Evolutionary conservation across 805 yeast species (phyloP).

Genomic region (Tetrapisispora namnaoensis): DNA sequence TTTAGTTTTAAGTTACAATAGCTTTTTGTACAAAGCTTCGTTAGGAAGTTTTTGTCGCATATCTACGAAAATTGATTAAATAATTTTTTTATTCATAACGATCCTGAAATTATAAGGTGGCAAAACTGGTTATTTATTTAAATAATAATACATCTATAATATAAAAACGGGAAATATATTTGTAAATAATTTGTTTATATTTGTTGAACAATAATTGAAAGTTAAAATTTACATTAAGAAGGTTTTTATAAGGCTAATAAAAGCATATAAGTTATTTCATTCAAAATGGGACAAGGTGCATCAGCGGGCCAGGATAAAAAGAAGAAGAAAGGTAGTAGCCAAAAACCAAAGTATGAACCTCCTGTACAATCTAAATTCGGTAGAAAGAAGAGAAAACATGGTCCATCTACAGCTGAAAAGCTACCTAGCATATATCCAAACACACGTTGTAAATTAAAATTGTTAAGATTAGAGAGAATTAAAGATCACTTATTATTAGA

Average conservation of each 20-base stretch:
- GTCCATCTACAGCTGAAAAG: conserved; percentile 73
- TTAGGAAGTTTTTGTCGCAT: too few relatives aligned
- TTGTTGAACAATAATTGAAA: too few relatives aligned
- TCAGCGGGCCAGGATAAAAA: conserved; percentile 29
- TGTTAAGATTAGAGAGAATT: conserved; percentile 88
- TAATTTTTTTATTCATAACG: background rate
- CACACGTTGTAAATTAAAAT: conserved; percentile 85
- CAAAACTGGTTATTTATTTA: background rate
- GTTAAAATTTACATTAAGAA: too few relatives aligned
- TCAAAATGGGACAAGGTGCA: conserved; percentile 30
- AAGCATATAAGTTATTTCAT: background rate
- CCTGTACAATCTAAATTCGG: conserved; percentile 94
- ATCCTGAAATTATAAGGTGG: background rate
- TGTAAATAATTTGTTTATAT: too few relatives aligned
- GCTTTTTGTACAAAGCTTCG: background rate
- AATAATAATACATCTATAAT: background rate
- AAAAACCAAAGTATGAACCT: conserved; percentile 96
- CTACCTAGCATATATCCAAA: conserved; percentile 84
- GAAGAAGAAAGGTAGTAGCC: conserved; percentile 58
- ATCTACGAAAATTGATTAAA: background rate
- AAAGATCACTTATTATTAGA: conserved; percentile 91
- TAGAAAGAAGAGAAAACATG: conserved; percentile 81
- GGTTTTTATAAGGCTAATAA: too few relatives aligned
- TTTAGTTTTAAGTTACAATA: too few relatives aligned
- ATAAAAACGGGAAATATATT: too few relatives aligned